Base-by-base conservation (phyloP, 2,329 filamentous ascomycete genomes). In the Diaporthe sp. region DNA sequence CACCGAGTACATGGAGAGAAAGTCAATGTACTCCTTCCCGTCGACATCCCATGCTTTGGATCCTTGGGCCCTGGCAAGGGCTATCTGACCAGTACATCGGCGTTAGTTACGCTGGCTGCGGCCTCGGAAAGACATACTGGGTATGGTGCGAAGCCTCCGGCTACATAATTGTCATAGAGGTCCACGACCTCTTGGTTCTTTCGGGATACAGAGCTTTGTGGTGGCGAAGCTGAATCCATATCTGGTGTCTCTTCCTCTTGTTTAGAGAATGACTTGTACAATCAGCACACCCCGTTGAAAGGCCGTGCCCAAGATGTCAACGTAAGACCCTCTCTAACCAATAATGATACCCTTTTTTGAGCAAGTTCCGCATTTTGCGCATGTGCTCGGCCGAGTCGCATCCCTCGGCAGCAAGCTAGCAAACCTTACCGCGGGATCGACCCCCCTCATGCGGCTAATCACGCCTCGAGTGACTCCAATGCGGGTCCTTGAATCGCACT, bases 21-120 rank as follows among this genome's bases (percentile, higher is more conserved):
- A 75, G 22, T 75, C 73, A 28, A 75, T 57, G 70, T 75, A 75
- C 61, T 58, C 70, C 25, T 73, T 75, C 42, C 73, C 73, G 28
- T 66, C 50, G 50, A 73, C 35, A 28, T 75, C 73, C 73, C 73
- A 75, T 40, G 66, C 70, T 28, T 75, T 71, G 45, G 50, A 75
- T 15, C 70, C 73, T 40, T 57, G 67, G 28, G 73, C 73, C n/a
- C 61, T 66, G 38, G 66, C 55, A 28, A 75, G 45, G 38, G 73
- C 72, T 10, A 73, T 47, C 64, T 67, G 30, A 25, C 13, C 45
- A 4, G 45, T 12, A 19, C 28, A 12, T 10, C 8, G 35, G 22
- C 17, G 42, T 67, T 10, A 52, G 45, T 6, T 28, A 19, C 22
- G 42, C 45, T 5, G 25, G 12, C 2, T 19, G 13, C 19, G 22